Conservation (phyloP, 441 rosid species). For the Geranium incanum region DNA sequence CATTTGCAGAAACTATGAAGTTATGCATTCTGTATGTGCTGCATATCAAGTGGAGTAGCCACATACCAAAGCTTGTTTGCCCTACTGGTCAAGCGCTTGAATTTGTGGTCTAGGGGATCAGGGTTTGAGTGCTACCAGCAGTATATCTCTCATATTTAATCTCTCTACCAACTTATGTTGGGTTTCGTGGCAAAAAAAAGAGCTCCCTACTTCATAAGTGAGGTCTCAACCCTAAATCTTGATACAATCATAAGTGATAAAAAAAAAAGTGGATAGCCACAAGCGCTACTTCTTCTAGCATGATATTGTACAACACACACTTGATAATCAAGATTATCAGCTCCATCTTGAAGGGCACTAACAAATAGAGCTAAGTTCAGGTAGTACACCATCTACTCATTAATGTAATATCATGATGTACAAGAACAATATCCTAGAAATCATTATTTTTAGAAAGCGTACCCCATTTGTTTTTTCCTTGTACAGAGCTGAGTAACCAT, state of each 20-base stretch:
- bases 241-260: too few relatives aligned
- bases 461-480: conserved; percentile 26
- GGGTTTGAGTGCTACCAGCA: neutral
- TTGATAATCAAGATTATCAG: neutral
- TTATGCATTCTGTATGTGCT: neutral
- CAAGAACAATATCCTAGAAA: neutral
- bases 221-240: too few relatives aligned
- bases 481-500: conserved; percentile 28
- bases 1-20: neutral
- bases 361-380: neutral
- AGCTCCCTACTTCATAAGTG: too few relatives aligned
- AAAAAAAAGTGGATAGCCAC: too few relatives aligned
- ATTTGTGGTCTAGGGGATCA: too few relatives aligned
- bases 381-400: neutral
- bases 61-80: neutral
- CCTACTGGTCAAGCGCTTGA: neutral
- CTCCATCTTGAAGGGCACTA: neutral
- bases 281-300: neutral
- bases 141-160: too few relatives aligned
- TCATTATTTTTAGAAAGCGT: neutral
- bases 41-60: conserved; percentile 3
- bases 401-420: neutral
- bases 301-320: neutral
- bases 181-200: too few relatives aligned
- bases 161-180: too few relatives aligned